These are phyloP conservation scores for Lotus japonicus DNA, from an alignment of 306 rosid genomes.

Conservation along the genomic window DNA sequence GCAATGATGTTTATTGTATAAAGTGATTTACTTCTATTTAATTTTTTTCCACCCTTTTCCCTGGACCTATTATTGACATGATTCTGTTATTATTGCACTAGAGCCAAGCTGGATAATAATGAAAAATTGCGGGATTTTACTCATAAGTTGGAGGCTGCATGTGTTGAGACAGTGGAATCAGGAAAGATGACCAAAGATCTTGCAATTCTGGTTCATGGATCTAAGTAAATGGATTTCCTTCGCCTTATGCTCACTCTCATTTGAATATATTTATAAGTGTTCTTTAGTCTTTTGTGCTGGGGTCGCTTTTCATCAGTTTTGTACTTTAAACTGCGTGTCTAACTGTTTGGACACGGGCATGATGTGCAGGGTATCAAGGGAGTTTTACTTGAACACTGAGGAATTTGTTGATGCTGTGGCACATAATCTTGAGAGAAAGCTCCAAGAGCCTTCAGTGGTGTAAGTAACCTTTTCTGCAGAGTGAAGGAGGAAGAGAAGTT, in stretches of 20 bases:
- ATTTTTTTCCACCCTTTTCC: neutral
- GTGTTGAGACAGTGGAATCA: conserved; percentile 79
- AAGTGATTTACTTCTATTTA: neutral
- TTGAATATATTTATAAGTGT: no score
- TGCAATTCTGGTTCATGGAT: conserved; percentile 77
- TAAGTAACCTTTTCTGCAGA: neutral
- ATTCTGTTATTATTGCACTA: conserved; percentile 19
- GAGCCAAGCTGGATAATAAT: conserved; percentile 81
- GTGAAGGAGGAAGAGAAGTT: neutral
- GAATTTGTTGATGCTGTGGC: conserved; percentile 83
- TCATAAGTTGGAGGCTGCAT: conserved; percentile 80
- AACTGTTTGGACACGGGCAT: neutral
- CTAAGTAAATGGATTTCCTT: conserved; percentile 55
- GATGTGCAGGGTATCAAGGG: conserved; percentile 70
- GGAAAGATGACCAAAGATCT: conserved; percentile 99
- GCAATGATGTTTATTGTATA: neutral
- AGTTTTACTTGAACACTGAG: conserved; percentile 72
- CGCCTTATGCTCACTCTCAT: neutral
- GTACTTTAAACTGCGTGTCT: neutral
- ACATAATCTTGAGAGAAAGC: conserved; percentile 51
- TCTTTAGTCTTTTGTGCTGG: neutral
- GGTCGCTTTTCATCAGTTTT: neutral
- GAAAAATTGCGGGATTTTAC: conserved; percentile 69
- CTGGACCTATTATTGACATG: neutral
- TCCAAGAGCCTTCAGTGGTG: conserved; percentile 40